A percentile compares a stretch with the other conserved stretches of the same genome.
Conservation (phyloP, 495 filamentous ascomycete genomes). For the Parmelia sp. region DNA sequence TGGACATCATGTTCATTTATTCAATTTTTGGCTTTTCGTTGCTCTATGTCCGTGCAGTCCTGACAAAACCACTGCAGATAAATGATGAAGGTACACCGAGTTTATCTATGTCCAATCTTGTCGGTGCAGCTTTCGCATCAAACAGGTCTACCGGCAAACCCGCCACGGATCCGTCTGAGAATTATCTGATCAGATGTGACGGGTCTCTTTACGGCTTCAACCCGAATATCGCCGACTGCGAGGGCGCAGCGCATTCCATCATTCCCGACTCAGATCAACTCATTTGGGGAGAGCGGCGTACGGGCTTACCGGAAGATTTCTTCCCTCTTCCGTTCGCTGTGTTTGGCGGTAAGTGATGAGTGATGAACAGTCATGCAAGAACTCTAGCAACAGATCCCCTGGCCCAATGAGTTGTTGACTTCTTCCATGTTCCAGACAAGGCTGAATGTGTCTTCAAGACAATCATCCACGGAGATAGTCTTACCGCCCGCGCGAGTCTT, state of each 20-base stretch:
- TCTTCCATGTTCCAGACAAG: not conserved
- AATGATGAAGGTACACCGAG: not conserved
- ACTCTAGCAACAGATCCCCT: no score
- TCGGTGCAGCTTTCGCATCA: not conserved
- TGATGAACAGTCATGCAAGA: not conserved
- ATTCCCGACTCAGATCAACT: not conserved
- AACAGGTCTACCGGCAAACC: not conserved
- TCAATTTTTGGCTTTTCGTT: not conserved
- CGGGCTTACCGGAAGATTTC: not conserved
- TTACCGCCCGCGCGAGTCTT: not conserved
- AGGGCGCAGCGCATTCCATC: not conserved
- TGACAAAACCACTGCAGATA: not conserved
- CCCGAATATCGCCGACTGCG: not conserved
- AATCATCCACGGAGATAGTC: not conserved
- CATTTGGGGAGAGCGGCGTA: not conserved
- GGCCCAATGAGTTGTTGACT: not conserved
- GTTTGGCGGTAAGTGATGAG: not conserved
- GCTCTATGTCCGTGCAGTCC: not conserved
- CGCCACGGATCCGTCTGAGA: not conserved
- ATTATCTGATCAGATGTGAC: not conserved
- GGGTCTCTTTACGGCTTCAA: not conserved
- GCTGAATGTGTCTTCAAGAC: not conserved
- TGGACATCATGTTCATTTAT: not conserved
- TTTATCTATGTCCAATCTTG: not conserved
- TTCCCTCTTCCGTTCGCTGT: not conserved